These are phyloP conservation scores for Lasiosphaeria hispida DNA, from an alignment of 495 filamentous ascomycete species.

Conservation along the genomic window DNA sequence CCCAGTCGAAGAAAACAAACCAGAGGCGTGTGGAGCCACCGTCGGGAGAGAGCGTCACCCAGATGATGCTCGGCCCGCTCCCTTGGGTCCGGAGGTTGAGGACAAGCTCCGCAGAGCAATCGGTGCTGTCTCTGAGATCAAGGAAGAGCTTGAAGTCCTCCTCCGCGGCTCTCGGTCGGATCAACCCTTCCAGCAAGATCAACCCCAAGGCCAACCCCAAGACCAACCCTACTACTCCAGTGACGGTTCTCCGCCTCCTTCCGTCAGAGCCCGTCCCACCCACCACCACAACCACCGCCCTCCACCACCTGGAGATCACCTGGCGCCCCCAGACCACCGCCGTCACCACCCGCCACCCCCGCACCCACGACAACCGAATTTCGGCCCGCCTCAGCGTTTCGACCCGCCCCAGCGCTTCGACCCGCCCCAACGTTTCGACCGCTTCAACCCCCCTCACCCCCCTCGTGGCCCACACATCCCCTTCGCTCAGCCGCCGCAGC, in stretches of 20 bases:
- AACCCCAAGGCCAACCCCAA: neutral
- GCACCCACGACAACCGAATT: neutral
- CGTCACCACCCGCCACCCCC: neutral
- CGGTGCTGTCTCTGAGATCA: constrained; percentile 15
- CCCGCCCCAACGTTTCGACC: neutral
- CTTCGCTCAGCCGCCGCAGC: neutral
- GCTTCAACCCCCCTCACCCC: neutral
- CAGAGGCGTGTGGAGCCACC: constrained; percentile 4
- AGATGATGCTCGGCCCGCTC: neutral
- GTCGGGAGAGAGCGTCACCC: neutral
- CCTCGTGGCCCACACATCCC: neutral
- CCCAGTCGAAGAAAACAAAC: neutral
- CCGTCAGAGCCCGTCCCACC: too few species aligned
- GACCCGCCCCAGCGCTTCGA: neutral
- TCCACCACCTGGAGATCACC: neutral
- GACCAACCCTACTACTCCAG: neutral
- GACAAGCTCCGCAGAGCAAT: constrained; percentile 20
- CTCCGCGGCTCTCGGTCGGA: constrained; percentile 6
- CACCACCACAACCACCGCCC: neutral
- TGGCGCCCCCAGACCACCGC: neutral
- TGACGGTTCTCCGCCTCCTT: too few species aligned
- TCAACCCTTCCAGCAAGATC: neutral
- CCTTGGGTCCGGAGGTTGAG: neutral
- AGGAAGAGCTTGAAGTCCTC: constrained; percentile 22
- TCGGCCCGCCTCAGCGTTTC: neutral